Evolutionary conservation across 2,329 filamentous ascomycete species (phyloP), one percentile per base, ranked within the genome.

Genomic region (Hymenoscyphus fructigenus): DNA sequence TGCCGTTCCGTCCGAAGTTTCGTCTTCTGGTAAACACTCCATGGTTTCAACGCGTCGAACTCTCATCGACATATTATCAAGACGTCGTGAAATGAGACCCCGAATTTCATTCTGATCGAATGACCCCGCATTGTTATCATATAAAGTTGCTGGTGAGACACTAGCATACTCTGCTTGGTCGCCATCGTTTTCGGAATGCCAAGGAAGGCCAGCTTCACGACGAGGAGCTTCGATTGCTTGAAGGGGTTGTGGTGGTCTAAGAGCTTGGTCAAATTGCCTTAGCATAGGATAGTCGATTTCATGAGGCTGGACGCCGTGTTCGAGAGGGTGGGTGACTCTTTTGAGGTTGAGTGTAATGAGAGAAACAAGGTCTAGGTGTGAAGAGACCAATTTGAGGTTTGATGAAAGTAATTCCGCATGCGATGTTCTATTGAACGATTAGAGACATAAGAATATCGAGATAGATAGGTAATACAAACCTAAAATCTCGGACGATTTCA

Each of bases 261-360:
- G 57, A 14, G 70, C 70, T 59, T 71, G 68, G 36, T 72, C 67
- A 50, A 72, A 67, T 59, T 71, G 68, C 12, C 68, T 64, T 5
- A 72, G 59, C 57, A 71, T 69, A 5, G 68, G 66, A 57, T 70
- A 71, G 44, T 72, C 70, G 32, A 72, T 68, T 26, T 71, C 63
- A 20, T 63, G 36, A 38, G 53, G 14, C 50, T 69, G 65, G 20
- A 26, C 41, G 6, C 61, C 63, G n/a, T 44, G 60, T 38, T 69
- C 70, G 9, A 72, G 63, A 29, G 69, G 70, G 50, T 71, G 57
- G 14, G 69, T 69, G 38, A 72, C 61, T 53, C 68, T 57, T 41
- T 69, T 72, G 20, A 71, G 60, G 28, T 69, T 71, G 20, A 66
- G 53, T n/a, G 66, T 67, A 7, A 72, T 58, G 32, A 65, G 61